Conservation (phyloP, 163 green algal species). For the Smithsoniella earleae region DNA sequence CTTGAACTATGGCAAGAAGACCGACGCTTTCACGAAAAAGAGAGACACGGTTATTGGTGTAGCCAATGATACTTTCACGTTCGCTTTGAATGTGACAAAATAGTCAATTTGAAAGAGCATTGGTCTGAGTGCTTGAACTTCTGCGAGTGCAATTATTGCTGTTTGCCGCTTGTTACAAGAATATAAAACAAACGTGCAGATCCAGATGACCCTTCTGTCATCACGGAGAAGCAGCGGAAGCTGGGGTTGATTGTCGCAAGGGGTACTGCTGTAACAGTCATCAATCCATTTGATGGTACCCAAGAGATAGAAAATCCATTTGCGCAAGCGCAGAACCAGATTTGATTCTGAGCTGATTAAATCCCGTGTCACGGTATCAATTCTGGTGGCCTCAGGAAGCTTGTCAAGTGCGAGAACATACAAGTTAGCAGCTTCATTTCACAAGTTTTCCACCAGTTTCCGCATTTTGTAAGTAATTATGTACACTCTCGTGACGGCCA, state of each 20-base stretch:
- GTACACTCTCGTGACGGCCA: no score
- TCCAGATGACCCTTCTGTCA: slow-evolving; percentile 72
- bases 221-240: slow-evolving; percentile 71
- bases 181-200: no score
- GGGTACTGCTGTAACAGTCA: slow-evolving; percentile 17
- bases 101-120: slow-evolving; percentile 1
- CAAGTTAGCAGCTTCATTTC: no score
- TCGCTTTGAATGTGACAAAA: slow-evolving; percentile 1
- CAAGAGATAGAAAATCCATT: slow-evolving; percentile 23
- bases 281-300: slow-evolving; percentile 23
- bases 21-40: not conserved
- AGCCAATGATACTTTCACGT: not conserved
- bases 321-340: no score
- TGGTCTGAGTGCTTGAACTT: no score
- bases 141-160: not conserved
- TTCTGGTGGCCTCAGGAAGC: no score
- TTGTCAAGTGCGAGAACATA: no score
- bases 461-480: no score
- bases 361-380: no score
- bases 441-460: no score
- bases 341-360: no score
- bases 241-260: slow-evolving; percentile 72
- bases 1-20: not conserved
- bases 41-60: not conserved
- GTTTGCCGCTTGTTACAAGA: slow-evolving; percentile 16